Base-by-base conservation (phyloP, 208 protist species). In the Wallacemonas sp. region DNA sequence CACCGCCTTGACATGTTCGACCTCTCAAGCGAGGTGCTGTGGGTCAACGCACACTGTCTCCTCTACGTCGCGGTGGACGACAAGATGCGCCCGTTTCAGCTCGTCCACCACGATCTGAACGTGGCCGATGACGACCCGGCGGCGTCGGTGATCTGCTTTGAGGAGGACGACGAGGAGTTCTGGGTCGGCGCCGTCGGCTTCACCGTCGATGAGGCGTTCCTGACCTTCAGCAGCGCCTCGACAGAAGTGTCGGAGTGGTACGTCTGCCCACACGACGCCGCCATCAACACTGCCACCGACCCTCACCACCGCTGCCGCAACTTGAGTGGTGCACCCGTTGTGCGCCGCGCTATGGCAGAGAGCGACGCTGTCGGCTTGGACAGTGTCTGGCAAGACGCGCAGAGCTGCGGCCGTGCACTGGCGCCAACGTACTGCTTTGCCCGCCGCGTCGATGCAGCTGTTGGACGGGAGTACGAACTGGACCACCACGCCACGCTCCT, bases 71-170 rank as follows among this genome's bases (percentile, higher is more conserved):
- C 76, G 12, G 12, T 87, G 2, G 83, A 93, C 63, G 72, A 60
- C 33, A 83, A 75, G 58, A 61, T 81, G 72, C 80, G 87, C 6
- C 72, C 75, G 1, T 75, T 65, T 63, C 79, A 79, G 39, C 48
- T 93, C 23, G 65, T 90, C 23, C 79, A 81, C 63, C 87, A 93
- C 52, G 78, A 90, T 56, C 72, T 90, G 32, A 56, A n/a, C 29
- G 1, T 64, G 2, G 63, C 56, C 12, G 61, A 69, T 14, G 24
- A 39, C 6, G 49, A 71, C 46, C 38, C 54, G 16, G 52, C 57
- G 17, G 57, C 72, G 19, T 72, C 73, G 16, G 54, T 77, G 24
- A 64, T 92, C 39, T 86, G 79, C 52, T 92, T 78, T 36, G 80
- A 92, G 52, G 82, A 89, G 57, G 38, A 52, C 8, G 74, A 88